Percentiles rank a stretch among this genome's conserved stretches.
Conservation (phyloP, 768 basidiomycete genomes). For the Clavaria fumosa region DNA sequence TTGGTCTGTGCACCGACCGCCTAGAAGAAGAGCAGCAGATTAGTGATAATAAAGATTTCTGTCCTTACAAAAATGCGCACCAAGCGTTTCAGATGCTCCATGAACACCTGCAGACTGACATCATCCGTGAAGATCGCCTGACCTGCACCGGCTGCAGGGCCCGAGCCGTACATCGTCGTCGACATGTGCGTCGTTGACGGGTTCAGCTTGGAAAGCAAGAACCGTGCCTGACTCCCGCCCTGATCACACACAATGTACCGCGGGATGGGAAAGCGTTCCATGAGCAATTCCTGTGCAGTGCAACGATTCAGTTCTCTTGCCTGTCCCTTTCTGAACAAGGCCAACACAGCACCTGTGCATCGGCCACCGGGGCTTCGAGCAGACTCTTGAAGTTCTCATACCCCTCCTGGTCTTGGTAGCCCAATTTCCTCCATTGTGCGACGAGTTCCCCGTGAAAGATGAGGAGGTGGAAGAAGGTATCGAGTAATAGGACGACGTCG, state of each 20-base stretch:
- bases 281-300: constrained; percentile 62
- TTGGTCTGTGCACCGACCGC: constrained; percentile 59
- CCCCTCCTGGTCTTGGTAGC: constrained; percentile 96
- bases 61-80: constrained; percentile 28
- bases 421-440: constrained; percentile 95
- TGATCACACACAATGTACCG: constrained; percentile 98
- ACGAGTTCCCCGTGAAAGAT: constrained; percentile 98
- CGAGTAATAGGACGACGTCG: constrained; percentile 89
- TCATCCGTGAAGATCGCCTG: constrained; percentile 98
- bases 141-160: constrained; percentile 48
- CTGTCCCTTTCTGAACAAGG: background rate
- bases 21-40: constrained; percentile 17
- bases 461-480: constrained; percentile 99
- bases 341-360: constrained; percentile 55
- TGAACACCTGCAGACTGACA: constrained; percentile 93
- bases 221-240: constrained; percentile 95
- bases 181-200: constrained; percentile 98
- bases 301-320: background rate
- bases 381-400: constrained; percentile 98
- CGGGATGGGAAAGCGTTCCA: constrained; percentile 93
- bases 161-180: constrained; percentile 75
- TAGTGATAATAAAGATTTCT: background rate
- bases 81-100: constrained; percentile 92
- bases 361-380: constrained; percentile 68
- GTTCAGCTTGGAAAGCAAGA: constrained; percentile 90